phyloP scores from a whole-genome alignment of 495 filamentous ascomycete genomes.

The Talaromyces stipitatus region DNA sequence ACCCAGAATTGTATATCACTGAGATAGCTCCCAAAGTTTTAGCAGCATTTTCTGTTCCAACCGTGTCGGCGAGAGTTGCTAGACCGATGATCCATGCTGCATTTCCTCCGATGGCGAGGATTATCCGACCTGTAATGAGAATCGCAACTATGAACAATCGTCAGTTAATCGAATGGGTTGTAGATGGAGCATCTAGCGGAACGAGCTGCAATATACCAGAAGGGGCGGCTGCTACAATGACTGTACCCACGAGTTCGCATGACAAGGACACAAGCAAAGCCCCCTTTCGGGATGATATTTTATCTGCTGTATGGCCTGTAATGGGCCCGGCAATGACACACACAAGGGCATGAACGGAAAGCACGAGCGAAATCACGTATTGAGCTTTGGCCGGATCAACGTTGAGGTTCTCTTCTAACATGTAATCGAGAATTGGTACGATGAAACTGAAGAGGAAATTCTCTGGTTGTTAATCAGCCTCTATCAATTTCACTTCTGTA shows the following conservation, averaged over 20 bases:
- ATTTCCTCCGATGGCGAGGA: slow-evolving; percentile 21
- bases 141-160: slow-evolving; percentile 13
- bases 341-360: slow-evolving; percentile 11
- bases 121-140: slow-evolving; percentile 19
- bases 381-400: slow-evolving; percentile 9
- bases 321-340: slow-evolving; percentile 13
- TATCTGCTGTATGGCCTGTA: slow-evolving; percentile 16
- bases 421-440: slow-evolving; percentile 10
- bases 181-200: neutral
- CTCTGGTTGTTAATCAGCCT: neutral
- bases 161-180: neutral
- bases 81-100: slow-evolving; percentile 22
- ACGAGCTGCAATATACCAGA: neutral
- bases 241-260: slow-evolving; percentile 13
- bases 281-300: slow-evolving; percentile 9
- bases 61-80: slow-evolving; percentile 19
- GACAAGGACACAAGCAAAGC: slow-evolving; percentile 12
- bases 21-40: slow-evolving; percentile 17
- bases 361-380: slow-evolving; percentile 2
- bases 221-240: slow-evolving; percentile 11
- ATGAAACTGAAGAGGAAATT: slow-evolving; percentile 13
- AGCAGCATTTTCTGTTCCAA: slow-evolving; percentile 21
- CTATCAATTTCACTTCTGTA: neutral
- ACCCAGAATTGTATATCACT: slow-evolving; percentile 12
- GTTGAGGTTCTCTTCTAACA: slow-evolving; percentile 8